Percentiles rank a stretch among this genome's conserved stretches.
Evolutionary conservation across 2,329 filamentous ascomycete species (phyloP).

Genomic region (Leptographium wingfieldii): DNA sequence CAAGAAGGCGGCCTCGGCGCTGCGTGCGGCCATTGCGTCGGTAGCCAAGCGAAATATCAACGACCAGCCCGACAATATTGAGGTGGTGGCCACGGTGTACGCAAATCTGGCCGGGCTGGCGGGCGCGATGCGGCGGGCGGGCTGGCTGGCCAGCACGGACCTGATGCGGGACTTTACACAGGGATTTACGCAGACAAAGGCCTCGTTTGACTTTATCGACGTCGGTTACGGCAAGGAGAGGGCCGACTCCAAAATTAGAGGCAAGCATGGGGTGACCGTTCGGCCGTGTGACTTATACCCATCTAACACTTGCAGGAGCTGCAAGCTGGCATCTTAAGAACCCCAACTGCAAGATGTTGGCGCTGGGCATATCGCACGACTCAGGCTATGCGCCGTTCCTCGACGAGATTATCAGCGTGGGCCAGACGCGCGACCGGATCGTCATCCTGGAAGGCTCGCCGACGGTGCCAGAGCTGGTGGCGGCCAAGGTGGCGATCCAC

Average conservation of each 20-base stretch:
- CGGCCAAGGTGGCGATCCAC: slow-evolving; percentile 32
- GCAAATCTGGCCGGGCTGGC: slow-evolving; percentile 40
- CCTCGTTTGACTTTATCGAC: slow-evolving; percentile 52
- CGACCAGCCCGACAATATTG: slow-evolving; percentile 35
- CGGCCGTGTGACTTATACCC: too few relatives aligned
- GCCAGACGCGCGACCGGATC: slow-evolving; percentile 29
- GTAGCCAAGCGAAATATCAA: slow-evolving; percentile 26
- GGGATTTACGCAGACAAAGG: slow-evolving; percentile 46
- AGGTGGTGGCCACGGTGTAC: slow-evolving; percentile 43
- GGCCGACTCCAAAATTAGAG: slow-evolving; percentile 48
- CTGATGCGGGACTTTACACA: slow-evolving; percentile 42
- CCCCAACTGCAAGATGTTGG: slow-evolving; percentile 46
- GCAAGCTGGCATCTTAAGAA: slow-evolving; percentile 46
- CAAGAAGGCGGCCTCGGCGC: slow-evolving; percentile 35
- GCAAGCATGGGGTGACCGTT: slow-evolving; percentile 21
- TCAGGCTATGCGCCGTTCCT: slow-evolving; percentile 47
- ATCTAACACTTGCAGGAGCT: slow-evolving; percentile 24
- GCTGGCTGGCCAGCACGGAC: slow-evolving; percentile 28
- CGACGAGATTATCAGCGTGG: slow-evolving; percentile 37
- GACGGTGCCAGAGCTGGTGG: slow-evolving; percentile 34
- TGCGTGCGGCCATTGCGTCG: slow-evolving; percentile 31
- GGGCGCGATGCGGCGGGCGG: slow-evolving; percentile 36
- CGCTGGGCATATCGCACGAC: slow-evolving; percentile 51
- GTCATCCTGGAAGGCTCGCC: slow-evolving; percentile 42
- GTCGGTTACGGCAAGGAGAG: slow-evolving; percentile 46